A percentile compares a stretch with the other conserved stretches of the same genome.
Conservation (phyloP, 371 early-diverging fungal genomes). For the Catenaria anguillulae region DNA sequence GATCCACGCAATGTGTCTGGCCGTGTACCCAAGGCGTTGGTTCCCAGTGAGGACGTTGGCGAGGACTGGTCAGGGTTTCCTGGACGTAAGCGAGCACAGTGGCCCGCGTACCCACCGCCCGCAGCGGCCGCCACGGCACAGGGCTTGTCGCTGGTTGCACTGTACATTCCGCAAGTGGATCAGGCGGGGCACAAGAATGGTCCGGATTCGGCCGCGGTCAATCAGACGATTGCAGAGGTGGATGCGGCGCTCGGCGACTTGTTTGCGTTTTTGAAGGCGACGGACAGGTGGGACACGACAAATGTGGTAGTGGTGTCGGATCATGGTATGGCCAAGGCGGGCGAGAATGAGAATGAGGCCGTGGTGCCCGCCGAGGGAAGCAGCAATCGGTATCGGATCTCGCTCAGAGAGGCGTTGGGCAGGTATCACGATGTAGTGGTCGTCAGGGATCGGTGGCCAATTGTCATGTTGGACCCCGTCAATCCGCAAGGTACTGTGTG, state of each 20-base stretch:
- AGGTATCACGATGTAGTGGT: conserved; percentile 55
- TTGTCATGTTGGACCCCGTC: conserved; percentile 8
- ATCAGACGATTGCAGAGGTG: conserved; percentile 39
- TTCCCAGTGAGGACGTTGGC: not conserved
- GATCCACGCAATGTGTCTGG: conserved; percentile 24
- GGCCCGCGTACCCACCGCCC: not conserved
- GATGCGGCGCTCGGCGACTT: conserved; percentile 52
- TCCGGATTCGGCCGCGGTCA: conserved; percentile 46
- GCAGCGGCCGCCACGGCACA: conserved; percentile 50
- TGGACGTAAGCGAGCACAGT: not conserved
- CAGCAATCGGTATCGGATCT: too few relatives aligned
- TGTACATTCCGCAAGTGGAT: conserved; percentile 75
- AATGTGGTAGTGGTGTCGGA: conserved; percentile 80
- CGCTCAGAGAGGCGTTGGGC: conserved; percentile 31
- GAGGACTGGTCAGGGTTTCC: not conserved
- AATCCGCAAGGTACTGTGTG: conserved; percentile 13
- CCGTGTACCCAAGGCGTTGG: not conserved
- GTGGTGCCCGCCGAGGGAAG: too few relatives aligned
- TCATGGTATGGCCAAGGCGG: conserved; percentile 77
- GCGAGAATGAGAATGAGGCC: too few relatives aligned
- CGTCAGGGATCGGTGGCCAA: conserved; percentile 27
- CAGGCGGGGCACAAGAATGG: conserved; percentile 62
- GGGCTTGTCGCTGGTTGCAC: conserved; percentile 24
- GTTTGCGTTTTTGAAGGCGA: conserved; percentile 29
- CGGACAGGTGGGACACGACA: conserved; percentile 44